Conservation (phyloP, 192 early-diverging fungal genomes). For the Podila epicladia region DNA sequence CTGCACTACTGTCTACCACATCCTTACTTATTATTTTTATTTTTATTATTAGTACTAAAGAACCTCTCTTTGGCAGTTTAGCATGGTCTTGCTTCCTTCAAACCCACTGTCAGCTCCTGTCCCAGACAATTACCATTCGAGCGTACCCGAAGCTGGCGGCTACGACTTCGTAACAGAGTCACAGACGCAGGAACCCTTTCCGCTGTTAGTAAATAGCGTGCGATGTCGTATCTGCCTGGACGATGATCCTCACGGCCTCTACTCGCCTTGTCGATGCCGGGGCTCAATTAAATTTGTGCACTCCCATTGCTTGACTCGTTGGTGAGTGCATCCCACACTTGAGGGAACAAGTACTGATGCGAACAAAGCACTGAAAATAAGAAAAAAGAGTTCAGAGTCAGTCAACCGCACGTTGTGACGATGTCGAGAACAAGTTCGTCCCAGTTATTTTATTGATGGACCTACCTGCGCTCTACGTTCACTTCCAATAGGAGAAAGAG, state of each 20-base stretch:
- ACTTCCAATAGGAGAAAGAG: constrained; percentile 38
- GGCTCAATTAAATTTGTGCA: constrained; percentile 52
- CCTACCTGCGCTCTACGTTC: too few relatives aligned
- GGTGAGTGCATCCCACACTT: constrained; percentile 7
- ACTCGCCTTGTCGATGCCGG: constrained; percentile 43
- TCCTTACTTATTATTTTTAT: not conserved
- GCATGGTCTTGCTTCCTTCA: too few relatives aligned
- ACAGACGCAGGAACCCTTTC: not conserved
- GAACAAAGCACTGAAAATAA: not conserved
- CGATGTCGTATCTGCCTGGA: constrained; percentile 51
- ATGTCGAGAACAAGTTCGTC: too few relatives aligned
- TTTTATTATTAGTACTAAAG: not conserved
- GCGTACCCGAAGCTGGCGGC: too few relatives aligned
- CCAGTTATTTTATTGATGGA: too few relatives aligned
- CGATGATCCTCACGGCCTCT: constrained; percentile 42
- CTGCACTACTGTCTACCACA: too few relatives aligned
- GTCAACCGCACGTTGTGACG: too few relatives aligned
- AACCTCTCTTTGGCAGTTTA: too few relatives aligned
- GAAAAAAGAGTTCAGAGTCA: too few relatives aligned
- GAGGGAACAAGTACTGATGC: not conserved
- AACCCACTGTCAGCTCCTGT: not conserved
- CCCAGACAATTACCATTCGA: not conserved
- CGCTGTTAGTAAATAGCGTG: constrained; percentile 17
- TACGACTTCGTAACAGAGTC: not conserved
- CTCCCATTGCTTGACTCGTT: constrained; percentile 45